phyloP scores from a whole-genome alignment of 208 protist genomes.

The Phytomonas francai region DNA sequence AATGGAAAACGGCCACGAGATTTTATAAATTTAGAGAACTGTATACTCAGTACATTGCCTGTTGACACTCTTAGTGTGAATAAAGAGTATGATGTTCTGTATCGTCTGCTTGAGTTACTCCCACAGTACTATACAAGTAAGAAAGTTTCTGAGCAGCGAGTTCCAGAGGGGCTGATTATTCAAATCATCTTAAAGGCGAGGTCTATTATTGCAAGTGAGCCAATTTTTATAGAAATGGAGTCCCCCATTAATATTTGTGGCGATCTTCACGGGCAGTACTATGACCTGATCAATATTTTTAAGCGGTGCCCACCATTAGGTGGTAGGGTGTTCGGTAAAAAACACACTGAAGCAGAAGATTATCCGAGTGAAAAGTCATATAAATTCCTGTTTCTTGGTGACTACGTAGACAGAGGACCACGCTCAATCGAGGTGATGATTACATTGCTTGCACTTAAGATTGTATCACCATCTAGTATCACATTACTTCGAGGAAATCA shows the following conservation, averaged over 20 bases:
- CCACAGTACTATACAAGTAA: constrained; percentile 61
- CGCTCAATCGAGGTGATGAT: constrained; percentile 92
- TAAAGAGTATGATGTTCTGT: constrained; percentile 61
- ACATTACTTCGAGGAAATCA: constrained; percentile 98
- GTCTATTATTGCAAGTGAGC: constrained; percentile 53
- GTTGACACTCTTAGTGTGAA: constrained; percentile 57
- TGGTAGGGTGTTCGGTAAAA: constrained; percentile 63
- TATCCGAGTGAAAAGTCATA: not conserved
- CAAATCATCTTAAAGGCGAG: constrained; percentile 38
- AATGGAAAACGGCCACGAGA: constrained; percentile 15
- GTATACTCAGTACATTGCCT: constrained; percentile 41
- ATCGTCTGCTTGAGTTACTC: constrained; percentile 60
- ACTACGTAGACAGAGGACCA: constrained; percentile 98
- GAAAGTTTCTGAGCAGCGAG: constrained; percentile 33
- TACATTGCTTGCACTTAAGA: constrained; percentile 91
- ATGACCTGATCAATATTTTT: constrained; percentile 93
- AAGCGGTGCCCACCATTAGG: constrained; percentile 72
- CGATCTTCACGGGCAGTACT: constrained; percentile 96
- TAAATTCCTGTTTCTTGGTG: constrained; percentile 96
- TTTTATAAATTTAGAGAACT: constrained; percentile 32
- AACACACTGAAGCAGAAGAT: constrained; percentile 69
- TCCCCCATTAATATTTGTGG: constrained; percentile 86
- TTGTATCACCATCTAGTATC: constrained; percentile 95
- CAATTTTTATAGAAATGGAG: constrained; percentile 62
- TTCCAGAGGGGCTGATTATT: constrained; percentile 48